Percentiles rank a stretch among this genome's conserved stretches.
Evolutionary conservation across 345 rosid species (phyloP).

Genomic region (Kernera saxatilis): DNA sequence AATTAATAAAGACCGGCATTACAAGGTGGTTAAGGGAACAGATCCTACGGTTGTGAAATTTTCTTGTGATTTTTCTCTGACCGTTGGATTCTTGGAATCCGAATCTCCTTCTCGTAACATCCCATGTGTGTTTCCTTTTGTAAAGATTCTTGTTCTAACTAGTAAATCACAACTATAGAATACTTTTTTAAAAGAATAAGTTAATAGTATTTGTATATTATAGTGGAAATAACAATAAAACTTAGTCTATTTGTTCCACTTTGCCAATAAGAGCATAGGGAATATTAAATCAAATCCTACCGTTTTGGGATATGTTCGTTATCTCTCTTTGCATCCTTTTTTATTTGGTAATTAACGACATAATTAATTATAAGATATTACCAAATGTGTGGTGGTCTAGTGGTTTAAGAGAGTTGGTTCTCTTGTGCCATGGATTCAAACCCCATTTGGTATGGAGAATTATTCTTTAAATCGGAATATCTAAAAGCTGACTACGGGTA

Average conservation of each 20-base stretch:
- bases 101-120: slow-evolving; percentile 23
- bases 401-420: too few relatives aligned
- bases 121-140: slow-evolving; percentile 26
- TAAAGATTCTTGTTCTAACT: slow-evolving; percentile 27
- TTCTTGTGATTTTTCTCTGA: slow-evolving; percentile 16
- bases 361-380: too few relatives aligned
- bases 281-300: slow-evolving; percentile 14
- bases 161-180: slow-evolving; percentile 19
- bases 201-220: not conserved
- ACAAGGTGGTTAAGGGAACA: slow-evolving; percentile 37
- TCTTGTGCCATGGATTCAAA: too few relatives aligned
- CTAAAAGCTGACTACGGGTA: too few relatives aligned
- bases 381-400: too few relatives aligned
- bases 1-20: slow-evolving; percentile 31
- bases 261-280: slow-evolving; percentile 14
- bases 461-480: too few relatives aligned
- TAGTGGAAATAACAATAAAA: not conserved
- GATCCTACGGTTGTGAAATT: slow-evolving; percentile 28
- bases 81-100: slow-evolving; percentile 20
- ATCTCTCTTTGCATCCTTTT: not conserved
- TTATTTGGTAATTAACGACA: not conserved
- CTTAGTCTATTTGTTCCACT: slow-evolving; percentile 1
- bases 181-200: not conserved
- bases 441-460: too few relatives aligned
- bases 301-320: slow-evolving; percentile 28